A percentile compares a stretch with the other conserved stretches of the same genome.
phyloP scores from a whole-genome alignment of 176 grass and related monocot species.

The Carex scoparia region DNA sequence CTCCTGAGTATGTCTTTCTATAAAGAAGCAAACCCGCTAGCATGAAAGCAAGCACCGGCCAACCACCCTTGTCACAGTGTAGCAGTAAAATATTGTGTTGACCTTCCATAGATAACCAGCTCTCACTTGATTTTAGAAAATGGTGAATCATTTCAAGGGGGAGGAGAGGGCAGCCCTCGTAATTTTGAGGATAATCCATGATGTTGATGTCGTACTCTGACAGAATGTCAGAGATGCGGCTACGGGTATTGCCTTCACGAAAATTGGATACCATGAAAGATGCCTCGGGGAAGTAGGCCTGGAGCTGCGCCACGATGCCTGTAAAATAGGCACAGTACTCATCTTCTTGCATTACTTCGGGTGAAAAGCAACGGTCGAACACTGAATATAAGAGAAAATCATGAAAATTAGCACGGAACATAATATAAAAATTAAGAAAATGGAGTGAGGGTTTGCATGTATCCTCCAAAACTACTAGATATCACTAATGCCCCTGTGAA shows the following conservation, averaged over 20 bases:
- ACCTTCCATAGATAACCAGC: slow-evolving; percentile 90
- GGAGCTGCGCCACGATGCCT: slow-evolving; percentile 63
- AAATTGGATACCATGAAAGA: slow-evolving; percentile 98
- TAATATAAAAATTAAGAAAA: neutral
- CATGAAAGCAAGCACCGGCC: slow-evolving; percentile 95
- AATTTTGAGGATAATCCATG: slow-evolving; percentile 93
- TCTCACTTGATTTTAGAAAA: slow-evolving; percentile 95
- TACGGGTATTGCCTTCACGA: slow-evolving; percentile 70
- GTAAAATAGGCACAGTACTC: slow-evolving; percentile 79
- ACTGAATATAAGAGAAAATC: slow-evolving; percentile 47
- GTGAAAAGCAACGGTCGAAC: slow-evolving; percentile 89
- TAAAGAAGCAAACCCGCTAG: slow-evolving; percentile 85
- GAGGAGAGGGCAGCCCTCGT: slow-evolving; percentile 90
- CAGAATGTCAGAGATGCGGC: slow-evolving; percentile 78
- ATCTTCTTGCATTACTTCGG: slow-evolving; percentile 56
- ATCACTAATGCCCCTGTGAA: neutral
- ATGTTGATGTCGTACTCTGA: slow-evolving; percentile 92
- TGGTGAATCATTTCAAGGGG: slow-evolving; percentile 94
- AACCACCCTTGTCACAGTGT: slow-evolving; percentile 89
- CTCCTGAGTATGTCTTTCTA: slow-evolving; percentile 66
- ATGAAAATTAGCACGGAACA: neutral
- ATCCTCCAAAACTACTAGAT: neutral
- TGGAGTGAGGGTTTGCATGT: neutral
- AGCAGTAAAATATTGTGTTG: slow-evolving; percentile 90
- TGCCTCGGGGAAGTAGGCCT: slow-evolving; percentile 73